Evolutionary conservation across 2,329 filamentous ascomycete genomes (phyloP), one percentile per base, ranked within the genome.

Genomic region (Tolypocladium amazonense): DNA sequence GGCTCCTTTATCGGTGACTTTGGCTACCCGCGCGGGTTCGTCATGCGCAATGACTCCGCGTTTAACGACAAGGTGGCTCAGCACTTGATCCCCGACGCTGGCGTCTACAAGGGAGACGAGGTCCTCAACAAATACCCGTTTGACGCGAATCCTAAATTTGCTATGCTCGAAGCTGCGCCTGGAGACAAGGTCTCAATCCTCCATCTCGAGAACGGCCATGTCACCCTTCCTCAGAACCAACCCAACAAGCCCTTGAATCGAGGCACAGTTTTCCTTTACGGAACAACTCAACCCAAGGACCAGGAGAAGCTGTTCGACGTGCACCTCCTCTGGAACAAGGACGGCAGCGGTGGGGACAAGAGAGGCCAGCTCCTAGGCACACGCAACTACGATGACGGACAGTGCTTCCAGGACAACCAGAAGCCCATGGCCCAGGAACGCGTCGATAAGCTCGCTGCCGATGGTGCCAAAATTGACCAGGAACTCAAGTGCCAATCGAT

Each of bases 381-480:
- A 1, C 86, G 90, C 66, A 86, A 89, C 76, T 99, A 86, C 71
- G 94, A 97, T 68, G 94, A 99, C 67, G 89, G 88, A 33, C 88
- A 90, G 68, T 99, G 94, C 78, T 92, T 92, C 72, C 89, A 97
- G 76, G 74, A 84, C 68, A 92, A 91, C 71, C 66, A 65, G n/a
- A 76, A 77, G 3, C 58, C 67, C 27, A 85, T 91, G 62, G 87
- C 86, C 6, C 67, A 70, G 18, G 66, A 80, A 60, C 88, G 92
- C 60, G 80, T 84, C 65, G 65, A 76, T 27, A 68, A 84, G 60
- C 83, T 83, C 65, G 78, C 81, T 1, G 77, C 81, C 63, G 71
- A 77, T 3, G 80, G 84, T 60, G 73, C 78, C 56, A 71, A 80
- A 37, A 79, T 80, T 72, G 83, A 81, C 33, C 73, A 75, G 54